Base-by-base conservation (phyloP, 768 basidiomycete species). In the Naganishia friedmannii region DNA sequence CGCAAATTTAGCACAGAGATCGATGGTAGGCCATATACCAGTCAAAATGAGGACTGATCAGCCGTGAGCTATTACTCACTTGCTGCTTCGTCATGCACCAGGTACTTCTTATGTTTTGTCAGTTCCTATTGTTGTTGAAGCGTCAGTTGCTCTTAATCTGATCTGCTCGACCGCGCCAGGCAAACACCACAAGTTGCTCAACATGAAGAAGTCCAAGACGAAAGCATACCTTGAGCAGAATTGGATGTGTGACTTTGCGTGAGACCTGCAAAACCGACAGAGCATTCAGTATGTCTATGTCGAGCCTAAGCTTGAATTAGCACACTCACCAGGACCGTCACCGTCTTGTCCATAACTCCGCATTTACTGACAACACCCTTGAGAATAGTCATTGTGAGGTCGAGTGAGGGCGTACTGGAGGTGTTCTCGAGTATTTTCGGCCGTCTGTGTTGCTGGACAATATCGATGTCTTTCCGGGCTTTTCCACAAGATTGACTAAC, bases 331-430 rank as follows among this genome's bases (percentile, higher is more conserved):
- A 76, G 77, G 15, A 80, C 79, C 4, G 79, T 78, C n/a, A 76
- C 73, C 29, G 79, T 80, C 69, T 78, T 80, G 42, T 70, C 70
- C 79, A 80, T 80, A 19, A 70, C 76, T 29, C 77, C 77, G 17
- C 74, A 72, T 70, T 77, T 78, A 17, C 77, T 78, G 53, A 80
- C 79, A 23, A 76, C 72, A 23, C 79, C 79, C 39, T 74, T 66
- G 53, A 78, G 71, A 26, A 78, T 46, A 19, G 71, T 72, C 71
- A 72, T 72, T 3, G 19, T 70, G 39, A 26, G 3, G 21, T 53
- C 39, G 15, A 17, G 28, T 32, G 42, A 17, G 67, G 15, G 2
- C 17, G 32, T 9, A 23, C 32, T 17, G 15, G 34, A 37, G 32
- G 31, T 21, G 34, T 51, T 51, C n/a, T 51, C 7, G 48, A 51